Evolutionary conservation across 306 rosid species (phyloP), one percentile per base, ranked within the genome.

Genomic region (Cyclanthera cordifolia): DNA sequence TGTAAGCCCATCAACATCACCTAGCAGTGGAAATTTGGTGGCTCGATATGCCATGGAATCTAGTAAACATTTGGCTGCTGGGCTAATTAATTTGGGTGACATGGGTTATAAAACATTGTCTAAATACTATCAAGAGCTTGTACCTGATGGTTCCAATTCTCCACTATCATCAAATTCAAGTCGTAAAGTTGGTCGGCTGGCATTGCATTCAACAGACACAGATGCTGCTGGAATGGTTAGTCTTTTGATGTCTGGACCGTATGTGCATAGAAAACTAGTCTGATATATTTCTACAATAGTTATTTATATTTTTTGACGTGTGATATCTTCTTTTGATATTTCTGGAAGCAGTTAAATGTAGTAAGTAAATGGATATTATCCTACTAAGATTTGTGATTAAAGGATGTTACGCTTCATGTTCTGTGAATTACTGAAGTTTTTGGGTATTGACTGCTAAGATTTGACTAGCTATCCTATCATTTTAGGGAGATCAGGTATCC

Each of bases 11-110:
- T 90, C 97, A 71, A 90, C 96, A 45, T 94, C 99, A 53, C 99
- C 99, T 30, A 74, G 95, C 76, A 83, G 41, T 72, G 97, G 99
- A 77, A 94, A 72, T 84, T 72, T 86, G 73, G 88, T 93, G 75
- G 99, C 99, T 39, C 91, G 95, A 71, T 94, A 90, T 85, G 99
- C 99, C 58, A 85, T 88, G 91, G 99, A 94, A 73, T 94, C 99
- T 78, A 85, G 99, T 79, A 94, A 94, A 85, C 97, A 94, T 21
- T 78, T 94, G 73, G 97, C 99, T 61, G 76, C 86, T 41, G 97
- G 99, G 53, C 53, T 94, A 64, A 80, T 94, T 61, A 90, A 87
- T 80, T 85, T 93, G 54, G 83, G 96, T 32, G 99, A 94, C 77
- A 94, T 83, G 92, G 92, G 97, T 15, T 94, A 88, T 81, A 90